Base-by-base conservation (phyloP, 345 rosid genomes). In the Camelina laxa region DNA sequence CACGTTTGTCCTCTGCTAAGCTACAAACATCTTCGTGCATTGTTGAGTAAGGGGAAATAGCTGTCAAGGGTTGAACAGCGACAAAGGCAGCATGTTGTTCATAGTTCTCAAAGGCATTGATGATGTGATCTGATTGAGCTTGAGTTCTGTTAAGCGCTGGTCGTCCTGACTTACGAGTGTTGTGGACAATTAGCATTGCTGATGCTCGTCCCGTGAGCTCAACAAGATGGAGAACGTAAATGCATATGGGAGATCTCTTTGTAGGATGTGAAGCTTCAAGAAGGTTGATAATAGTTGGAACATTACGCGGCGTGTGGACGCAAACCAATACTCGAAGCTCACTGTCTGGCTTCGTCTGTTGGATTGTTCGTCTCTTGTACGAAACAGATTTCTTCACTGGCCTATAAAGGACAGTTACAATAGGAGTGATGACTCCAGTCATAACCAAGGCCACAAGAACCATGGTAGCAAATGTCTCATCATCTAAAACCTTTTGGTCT, bases 171-270 rank as follows among this genome's bases (percentile, higher is more conserved):
- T 87, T 88, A 1, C 93, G 75, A 14, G 95, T 88, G 72, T 84
- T 89, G 62, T 95, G 99, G 22, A 92, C 97, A 20, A 90, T 90
- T 39, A 95, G 82, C 97, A 95, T 90, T 35, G 99, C 97, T 0
- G 99, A 92, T 33, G 99, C 97, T 10, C 94, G 87, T 0, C 97
- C 99, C 0, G 99, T 95, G 70, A 95, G 97, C 79, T 95, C 97
- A 13, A 95, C 96, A 4, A 95, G 88, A 75, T 92, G 99, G 73
- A 95, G 96, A 64, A 92, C 96, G 8, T 85, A 89, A 20, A 95
- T 82, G 31, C 85, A 84, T 53, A 95, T 81, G 0, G 97, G 97
- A 21, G 99, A 89, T 70, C 79, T 89, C 53, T 86, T 95, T 31
- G 84, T 85, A 5, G 99, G 88, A 75, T 92, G 59, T 5, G 99